phyloP scores from a whole-genome alignment of 108 stramenopile genomes.

The Cyclotella distinguenda region DNA sequence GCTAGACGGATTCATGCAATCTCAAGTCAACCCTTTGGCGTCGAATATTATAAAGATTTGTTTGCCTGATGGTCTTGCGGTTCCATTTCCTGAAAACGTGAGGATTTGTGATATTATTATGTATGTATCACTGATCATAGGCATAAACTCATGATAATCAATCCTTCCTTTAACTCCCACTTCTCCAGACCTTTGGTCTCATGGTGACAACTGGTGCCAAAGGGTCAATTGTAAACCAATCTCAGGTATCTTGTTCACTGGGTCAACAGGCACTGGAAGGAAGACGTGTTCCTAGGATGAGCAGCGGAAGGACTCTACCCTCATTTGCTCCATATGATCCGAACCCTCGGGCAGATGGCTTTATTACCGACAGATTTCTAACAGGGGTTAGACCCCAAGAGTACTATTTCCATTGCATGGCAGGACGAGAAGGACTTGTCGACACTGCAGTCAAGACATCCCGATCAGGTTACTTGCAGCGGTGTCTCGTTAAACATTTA shows the following conservation, averaged over 20 bases:
- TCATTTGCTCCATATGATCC: conserved; percentile 97
- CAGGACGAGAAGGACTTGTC: conserved; percentile 96
- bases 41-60: conserved; percentile 94
- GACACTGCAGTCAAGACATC: conserved; percentile 99
- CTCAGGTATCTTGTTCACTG: conserved; percentile 97
- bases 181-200: conserved; percentile 86
- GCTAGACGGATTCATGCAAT: conserved; percentile 95
- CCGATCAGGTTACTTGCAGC: conserved; percentile 97
- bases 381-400: conserved; percentile 97
- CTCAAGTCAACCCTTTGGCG: conserved; percentile 88
- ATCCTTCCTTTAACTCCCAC: not conserved
- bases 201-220: conserved; percentile 99
- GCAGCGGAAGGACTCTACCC: conserved; percentile 95
- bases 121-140: not conserved
- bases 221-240: conserved; percentile 98
- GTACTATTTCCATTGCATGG: conserved; percentile 99
- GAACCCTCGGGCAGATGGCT: conserved; percentile 97
- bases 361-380: conserved; percentile 97
- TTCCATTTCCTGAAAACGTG: conserved; percentile 95
- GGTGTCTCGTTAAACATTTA: conserved; percentile 98
- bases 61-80: conserved; percentile 93
- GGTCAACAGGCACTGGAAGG: conserved; percentile 99
- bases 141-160: conserved; percentile 3
- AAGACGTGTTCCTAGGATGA: conserved; percentile 97
- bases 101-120: conserved; percentile 11